Evolutionary conservation across 2,329 filamentous ascomycete genomes (phyloP).

Genomic region (Sarocladiaceae sp.): DNA sequence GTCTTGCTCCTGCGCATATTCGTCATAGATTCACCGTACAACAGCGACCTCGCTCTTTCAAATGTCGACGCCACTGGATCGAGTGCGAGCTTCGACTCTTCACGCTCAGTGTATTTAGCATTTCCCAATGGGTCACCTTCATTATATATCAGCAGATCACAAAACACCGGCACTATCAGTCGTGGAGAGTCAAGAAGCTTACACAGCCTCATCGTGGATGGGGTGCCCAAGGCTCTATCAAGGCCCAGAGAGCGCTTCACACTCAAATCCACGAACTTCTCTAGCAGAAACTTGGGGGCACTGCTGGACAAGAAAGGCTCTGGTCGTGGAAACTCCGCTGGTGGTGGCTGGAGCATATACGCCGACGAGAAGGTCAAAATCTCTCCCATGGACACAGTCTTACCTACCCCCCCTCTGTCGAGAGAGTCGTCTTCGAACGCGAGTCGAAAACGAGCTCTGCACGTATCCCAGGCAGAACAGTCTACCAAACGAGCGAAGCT

Average conservation of each 20-base stretch:
- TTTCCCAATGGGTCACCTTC: constrained; percentile 78
- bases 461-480: constrained; percentile 24
- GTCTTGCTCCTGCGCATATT: constrained; percentile 75
- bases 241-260: constrained; percentile 68
- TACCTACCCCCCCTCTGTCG: constrained; percentile 44
- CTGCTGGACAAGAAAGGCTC: constrained; percentile 66
- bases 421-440: constrained; percentile 24
- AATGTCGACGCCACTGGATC: constrained; percentile 24
- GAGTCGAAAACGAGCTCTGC: constrained; percentile 21
- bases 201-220: constrained; percentile 68
- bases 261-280: constrained; percentile 63
- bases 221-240: constrained; percentile 78
- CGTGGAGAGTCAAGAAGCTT: constrained; percentile 57
- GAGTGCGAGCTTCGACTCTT: constrained; percentile 53
- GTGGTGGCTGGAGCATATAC: constrained; percentile 78
- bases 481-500: constrained; percentile 53
- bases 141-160: constrained; percentile 60
- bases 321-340: constrained; percentile 65
- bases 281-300: constrained; percentile 66
- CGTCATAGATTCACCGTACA: constrained; percentile 77
- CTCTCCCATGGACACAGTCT: constrained; percentile 49
- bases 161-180: constrained; percentile 35
- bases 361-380: constrained; percentile 55
- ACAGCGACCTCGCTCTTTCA: constrained; percentile 48
- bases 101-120: constrained; percentile 71